Percentiles rank a stretch among this genome's conserved stretches.
Conservation (phyloP, 2,329 filamentous ascomycete species). For the Penicillium sp. region DNA sequence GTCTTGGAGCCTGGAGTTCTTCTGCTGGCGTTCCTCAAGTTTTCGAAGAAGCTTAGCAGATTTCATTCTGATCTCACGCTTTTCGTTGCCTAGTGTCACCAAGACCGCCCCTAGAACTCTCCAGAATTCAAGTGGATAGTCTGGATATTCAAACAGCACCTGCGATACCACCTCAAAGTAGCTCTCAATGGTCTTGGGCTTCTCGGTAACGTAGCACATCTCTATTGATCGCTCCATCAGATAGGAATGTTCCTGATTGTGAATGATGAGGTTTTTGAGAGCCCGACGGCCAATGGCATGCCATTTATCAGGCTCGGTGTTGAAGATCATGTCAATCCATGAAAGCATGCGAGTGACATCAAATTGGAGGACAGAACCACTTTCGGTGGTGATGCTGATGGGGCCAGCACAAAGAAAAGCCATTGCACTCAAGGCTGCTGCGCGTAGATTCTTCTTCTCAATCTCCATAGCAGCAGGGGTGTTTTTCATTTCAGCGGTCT, state of each 20-base stretch:
- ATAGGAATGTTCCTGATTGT: constrained; percentile 80
- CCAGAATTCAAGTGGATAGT: constrained; percentile 81
- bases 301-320: constrained; percentile 79
- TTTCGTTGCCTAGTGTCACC: constrained; percentile 85
- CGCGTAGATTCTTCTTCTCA: constrained; percentile 84
- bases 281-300: constrained; percentile 83
- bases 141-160: constrained; percentile 71
- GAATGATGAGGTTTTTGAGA: constrained; percentile 76
- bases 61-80: constrained; percentile 79
- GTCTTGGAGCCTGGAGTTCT: constrained; percentile 85
- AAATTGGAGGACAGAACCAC: constrained; percentile 77
- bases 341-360: constrained; percentile 84
- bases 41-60: constrained; percentile 71
- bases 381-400: constrained; percentile 78
- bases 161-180: constrained; percentile 90
- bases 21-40: constrained; percentile 72
- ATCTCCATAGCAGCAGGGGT: constrained; percentile 89
- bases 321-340: constrained; percentile 94
- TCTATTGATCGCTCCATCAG: constrained; percentile 83
- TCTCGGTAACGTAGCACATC: constrained; percentile 76
- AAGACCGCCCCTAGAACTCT: constrained; percentile 78
- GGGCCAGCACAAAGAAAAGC: constrained; percentile 77
- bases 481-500: constrained; percentile 64
- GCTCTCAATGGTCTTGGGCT: constrained; percentile 76
- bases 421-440: constrained; percentile 89